Base-by-base conservation (phyloP, 2,329 filamentous ascomycete genomes). In the Coniochaeta pulveracea region DNA sequence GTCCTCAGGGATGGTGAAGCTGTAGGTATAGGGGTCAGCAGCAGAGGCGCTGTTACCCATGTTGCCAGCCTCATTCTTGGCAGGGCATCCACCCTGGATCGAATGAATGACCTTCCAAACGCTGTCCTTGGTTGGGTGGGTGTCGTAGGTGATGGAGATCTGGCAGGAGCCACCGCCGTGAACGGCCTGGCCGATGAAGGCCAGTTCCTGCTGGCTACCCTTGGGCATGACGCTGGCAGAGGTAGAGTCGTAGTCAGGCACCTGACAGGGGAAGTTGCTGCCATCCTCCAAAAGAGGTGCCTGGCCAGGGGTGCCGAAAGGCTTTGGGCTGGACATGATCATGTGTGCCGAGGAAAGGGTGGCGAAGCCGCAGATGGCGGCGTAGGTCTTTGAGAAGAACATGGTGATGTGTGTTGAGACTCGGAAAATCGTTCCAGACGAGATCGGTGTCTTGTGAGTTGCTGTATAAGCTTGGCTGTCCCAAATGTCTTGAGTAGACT, bases 111-210 rank as follows among this genome's bases (percentile, higher is more conserved):
- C 89, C 54, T 88, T 86, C 77, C 81, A 98, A 15, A 71, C 67
- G 1, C 74, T 80, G 43, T 71, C 55, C 43, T 70, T 72, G 17
- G 72, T 77, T 1, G 86, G 77, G 10, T 67, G 59, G 9, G 66
- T 61, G 44, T 95, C 89, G 12, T 82, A 85, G 0, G 88, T 91
- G 46, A 98, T 62, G 7, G 80, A 81, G 37, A 96, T 60, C 48
- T 98, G 91, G 61, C 91, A 96, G 1, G 85, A 93, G 0, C 91
- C 91, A 34, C 91, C 91, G 12, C 88, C 88, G 45, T 98, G 91
- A 0, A 79, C 75, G 3, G 86, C 88, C 31, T 66, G 61, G 22
- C 86, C 88, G 0, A 59, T 59, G 55, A 94, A 84, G 0, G 58
- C 54, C 2, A 95, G 64, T 0, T 60, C 52, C 46, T 81, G 72